Evolutionary conservation across 805 yeast genomes (phyloP), one percentile per base, ranked within the genome.

Genomic region (Starmerella kuoi): DNA sequence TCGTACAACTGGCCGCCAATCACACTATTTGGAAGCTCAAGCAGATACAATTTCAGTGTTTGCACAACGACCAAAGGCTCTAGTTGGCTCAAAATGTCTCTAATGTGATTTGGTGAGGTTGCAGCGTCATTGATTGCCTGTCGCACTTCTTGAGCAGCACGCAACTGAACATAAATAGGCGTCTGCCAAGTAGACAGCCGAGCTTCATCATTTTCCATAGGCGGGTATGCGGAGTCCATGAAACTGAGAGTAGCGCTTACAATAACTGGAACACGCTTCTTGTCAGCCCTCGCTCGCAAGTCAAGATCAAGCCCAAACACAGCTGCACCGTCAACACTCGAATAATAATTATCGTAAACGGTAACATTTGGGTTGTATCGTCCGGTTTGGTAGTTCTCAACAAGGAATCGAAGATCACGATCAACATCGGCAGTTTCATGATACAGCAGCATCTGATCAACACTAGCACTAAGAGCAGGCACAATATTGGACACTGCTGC

Each of bases 301-400:
- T 76, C 80, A 37, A 84, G 61, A 48, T 78, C 87, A 36, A 81
- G 79, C 11, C 95, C 95, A 62, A 84, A 84, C 7, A 78, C 77
- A 21, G 50, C 35, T 57, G 81, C 88, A 35, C 76, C 70, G 35
- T 62, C 65, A 35, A 76, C 73, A 5, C 82, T 71, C 48, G 77
- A 74, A 59, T 81, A 81, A 62, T 83, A 84, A 58, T 81, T 82
- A 55, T 83, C 93, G 59, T 83, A 84, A 14, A 80, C 67, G 0
- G 73, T 66, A 7, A 79, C 87, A 38, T 69, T 72, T 14, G 95
- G 94, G 37, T 72, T 65, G 60, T 80, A 84, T 32, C 70, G 66
- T 0, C 95, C 95, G 0, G 88, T 79, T 39, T 74, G 70, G 55
- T 78, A 77, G 49, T 73, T 74, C 45, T 77, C 80, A 22, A 82